Percentiles rank a stretch among this genome's conserved stretches.
phyloP scores from a whole-genome alignment of 441 rosid genomes.

The Melastoma candidum region DNA sequence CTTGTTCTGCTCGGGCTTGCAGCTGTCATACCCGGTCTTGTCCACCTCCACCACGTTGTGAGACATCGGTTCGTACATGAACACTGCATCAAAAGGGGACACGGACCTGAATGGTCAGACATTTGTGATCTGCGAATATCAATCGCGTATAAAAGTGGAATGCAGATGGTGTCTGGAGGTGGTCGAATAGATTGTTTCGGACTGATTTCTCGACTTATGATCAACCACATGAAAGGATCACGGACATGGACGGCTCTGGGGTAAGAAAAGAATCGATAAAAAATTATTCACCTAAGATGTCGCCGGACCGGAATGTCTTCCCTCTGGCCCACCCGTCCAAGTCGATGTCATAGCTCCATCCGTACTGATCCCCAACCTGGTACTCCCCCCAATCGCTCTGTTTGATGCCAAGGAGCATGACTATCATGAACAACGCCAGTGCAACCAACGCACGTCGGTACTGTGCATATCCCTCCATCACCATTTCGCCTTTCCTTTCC shows the following conservation, averaged over 20 bases:
- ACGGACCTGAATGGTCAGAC: no score
- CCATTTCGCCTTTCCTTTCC: no score
- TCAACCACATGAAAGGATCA: no score
- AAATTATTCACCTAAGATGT: conserved; percentile 29
- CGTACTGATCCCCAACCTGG: conserved; percentile 30
- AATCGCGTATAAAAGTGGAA: not conserved
- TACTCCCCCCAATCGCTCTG: not conserved
- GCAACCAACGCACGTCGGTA: no score
- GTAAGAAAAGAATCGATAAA: not conserved
- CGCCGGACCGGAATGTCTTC: conserved; percentile 38
- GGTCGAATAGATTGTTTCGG: no score
- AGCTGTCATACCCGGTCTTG: conserved; percentile 26
- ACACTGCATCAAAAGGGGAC: conserved; percentile 26
- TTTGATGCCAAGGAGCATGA: no score
- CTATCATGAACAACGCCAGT: no score
- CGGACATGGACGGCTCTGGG: not conserved
- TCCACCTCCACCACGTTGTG: conserved; percentile 48
- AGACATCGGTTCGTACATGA: conserved; percentile 33
- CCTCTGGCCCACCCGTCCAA: conserved; percentile 29
- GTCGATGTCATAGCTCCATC: conserved; percentile 31
- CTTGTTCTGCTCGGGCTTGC: conserved; percentile 30
- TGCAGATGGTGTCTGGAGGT: not conserved
- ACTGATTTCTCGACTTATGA: no score
- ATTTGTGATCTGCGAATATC: no score
- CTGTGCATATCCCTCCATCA: no score